Base-by-base conservation (phyloP, 768 basidiomycete species). In the Asterophora lycoperdoides region DNA sequence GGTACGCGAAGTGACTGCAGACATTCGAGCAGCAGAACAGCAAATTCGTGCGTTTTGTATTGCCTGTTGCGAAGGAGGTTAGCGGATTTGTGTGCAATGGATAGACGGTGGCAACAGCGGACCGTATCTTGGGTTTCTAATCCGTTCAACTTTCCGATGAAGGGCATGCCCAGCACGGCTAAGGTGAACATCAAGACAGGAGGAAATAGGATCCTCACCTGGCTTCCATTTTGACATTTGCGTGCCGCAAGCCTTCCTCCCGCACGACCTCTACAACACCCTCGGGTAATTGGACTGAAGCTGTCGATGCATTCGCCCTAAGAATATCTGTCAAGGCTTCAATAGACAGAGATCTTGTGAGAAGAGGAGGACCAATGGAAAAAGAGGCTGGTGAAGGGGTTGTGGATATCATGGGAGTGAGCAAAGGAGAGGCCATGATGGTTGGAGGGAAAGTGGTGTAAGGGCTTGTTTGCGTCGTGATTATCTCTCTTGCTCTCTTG, bases 211-310 rank as follows among this genome's bases (percentile, higher is more conserved):
- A 46, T 18, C 58, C 86, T 82, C 70, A 89, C 89, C 81, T 86
- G 39, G 87, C 77, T 55, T 87, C 77, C 46, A 92, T 64, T 55
- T 64, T 74, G 10, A 74, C 59, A 36, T 71, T 67, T 28, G 74
- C 74, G 64, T 89, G 83, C 26, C 71, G 74, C 52, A 91, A 58
- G 9, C 82, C 84, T 46, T 86, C 80, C 52, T 77, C 76, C 15
- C 69, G 68, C 15, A 78, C 73, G 28, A 73, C 70, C 52, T 78
- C 72, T 19, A 61, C 58, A 13, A 71, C 64, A 26, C 57, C 64
- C 18, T 71, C 66, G 29, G 66, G 56, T n/a, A 69, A 60, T 33
- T 60, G 64, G 49, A 71, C 64, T 41, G 68, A 68, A n/a, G 65
- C 55, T 26, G 68, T 45, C 34, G 64, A 62, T 43, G 68, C 65